Conservation (phyloP, 176 grass and related monocot genomes). For the Eragrostis curvula region DNA sequence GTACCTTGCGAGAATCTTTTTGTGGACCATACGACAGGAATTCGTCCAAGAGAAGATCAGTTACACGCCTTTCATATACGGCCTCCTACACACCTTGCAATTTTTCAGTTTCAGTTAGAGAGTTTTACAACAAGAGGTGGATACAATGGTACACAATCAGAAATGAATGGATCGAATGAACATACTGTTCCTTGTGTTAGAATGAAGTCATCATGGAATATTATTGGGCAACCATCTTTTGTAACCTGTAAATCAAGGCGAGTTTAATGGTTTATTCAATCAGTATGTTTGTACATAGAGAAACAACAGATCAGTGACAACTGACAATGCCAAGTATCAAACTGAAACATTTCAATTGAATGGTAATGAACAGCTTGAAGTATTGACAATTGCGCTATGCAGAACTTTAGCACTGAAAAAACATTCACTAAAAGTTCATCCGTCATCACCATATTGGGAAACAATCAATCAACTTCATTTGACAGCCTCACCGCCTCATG, state of each 20-base stretch:
- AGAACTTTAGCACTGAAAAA: background rate
- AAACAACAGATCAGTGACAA: conserved; percentile 13
- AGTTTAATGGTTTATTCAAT: background rate
- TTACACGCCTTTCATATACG: conserved; percentile 61
- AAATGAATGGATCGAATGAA: conserved; percentile 17
- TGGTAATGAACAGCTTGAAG: background rate
- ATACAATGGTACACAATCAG: conserved; percentile 20
- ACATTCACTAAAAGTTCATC: background rate
- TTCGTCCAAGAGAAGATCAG: conserved; percentile 74
- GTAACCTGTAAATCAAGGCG: conserved; percentile 67
- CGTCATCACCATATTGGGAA: background rate
- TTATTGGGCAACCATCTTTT: conserved; percentile 75
- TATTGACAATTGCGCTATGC: background rate
- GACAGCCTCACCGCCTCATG: background rate
- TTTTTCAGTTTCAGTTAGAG: conserved; percentile 14
- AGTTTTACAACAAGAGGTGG: background rate
- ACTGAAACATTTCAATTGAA: background rate
- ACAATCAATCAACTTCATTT: background rate
- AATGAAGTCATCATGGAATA: conserved; percentile 91
- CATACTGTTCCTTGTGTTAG: conserved; percentile 67
- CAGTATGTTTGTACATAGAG: too few relatives aligned
- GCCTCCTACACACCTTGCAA: conserved; percentile 49
- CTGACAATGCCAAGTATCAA: background rate
- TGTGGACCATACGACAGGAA: conserved; percentile 86
- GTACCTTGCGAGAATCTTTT: conserved; percentile 60